Base-by-base conservation (phyloP, 2,329 filamentous ascomycete species). In the Ambrosiella cleistominuta region DNA sequence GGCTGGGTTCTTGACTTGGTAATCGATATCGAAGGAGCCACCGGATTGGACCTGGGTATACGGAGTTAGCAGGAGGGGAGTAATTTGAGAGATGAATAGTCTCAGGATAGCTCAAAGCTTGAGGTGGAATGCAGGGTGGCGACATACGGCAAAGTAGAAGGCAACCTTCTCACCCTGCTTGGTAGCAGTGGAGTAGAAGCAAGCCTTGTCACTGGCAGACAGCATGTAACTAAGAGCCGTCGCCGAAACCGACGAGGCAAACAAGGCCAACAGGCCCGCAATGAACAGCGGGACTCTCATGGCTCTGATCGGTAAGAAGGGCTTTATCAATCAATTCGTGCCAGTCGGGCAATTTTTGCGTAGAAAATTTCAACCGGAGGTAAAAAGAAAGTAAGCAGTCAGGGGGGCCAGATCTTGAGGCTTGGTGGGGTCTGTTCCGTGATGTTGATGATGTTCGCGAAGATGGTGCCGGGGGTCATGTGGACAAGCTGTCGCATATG, bases 21-120 rank as follows among this genome's bases (percentile, higher is more conserved):
- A 98, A 70, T 97, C 89, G 71, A 98, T 80, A 75, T 98, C 93
- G 73, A 98, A 98, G 37, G 89, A 91, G 65, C 93, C 94, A 67
- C 93, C 93, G 7, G 90, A 91, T 94, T 98, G 93, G 52, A 96
- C 90, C 90, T 95, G 62, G 47, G 54, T 4, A 9, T 47, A 27
- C 27, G 42, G 15, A 47, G 44, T 58, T 38, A 61, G 54, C 49
- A 11, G 54, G 15, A 36, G 17, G 40, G 13, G 38, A 36, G 12
- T 38, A 56, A 15, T 27, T 13, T 2, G 12, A 47, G 40, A 54
- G 12, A 17, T 38, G 13, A 13, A 38, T 54, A 36, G 37, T n/a
- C 3, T 12, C 17, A 4, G 17, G 9, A 42, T 42, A 11, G n/a
- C 40, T n/a, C 40, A n/a, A 42, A 42, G 13, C 13, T n/a, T 19